phyloP scores from a whole-genome alignment of 129 eudicot genomes.

The Scalesia atractyloides region DNA sequence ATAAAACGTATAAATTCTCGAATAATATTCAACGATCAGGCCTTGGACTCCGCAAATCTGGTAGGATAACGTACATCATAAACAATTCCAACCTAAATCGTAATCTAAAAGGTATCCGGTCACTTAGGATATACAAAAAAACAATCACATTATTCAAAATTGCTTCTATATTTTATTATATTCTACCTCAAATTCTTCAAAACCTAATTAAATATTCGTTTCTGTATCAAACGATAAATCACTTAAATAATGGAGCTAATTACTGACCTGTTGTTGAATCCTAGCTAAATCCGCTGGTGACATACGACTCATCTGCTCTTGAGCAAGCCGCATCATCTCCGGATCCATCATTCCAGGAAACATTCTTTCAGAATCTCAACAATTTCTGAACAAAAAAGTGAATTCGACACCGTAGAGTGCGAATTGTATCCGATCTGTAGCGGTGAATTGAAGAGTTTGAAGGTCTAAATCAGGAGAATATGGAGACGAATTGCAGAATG shows the following conservation, averaged over 20 bases:
- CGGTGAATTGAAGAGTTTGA: background rate
- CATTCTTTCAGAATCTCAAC: conserved; percentile 38
- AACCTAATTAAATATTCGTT: conserved; percentile 13
- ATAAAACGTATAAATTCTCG: background rate
- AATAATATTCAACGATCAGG: conserved; percentile 8
- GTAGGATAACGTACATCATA: conserved; percentile 12
- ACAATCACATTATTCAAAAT: background rate
- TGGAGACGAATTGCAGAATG: conserved; percentile 5
- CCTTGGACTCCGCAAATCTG: conserved; percentile 14
- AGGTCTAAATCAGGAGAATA: background rate
- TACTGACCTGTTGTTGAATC: conserved; percentile 83
- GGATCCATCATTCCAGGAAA: conserved; percentile 97
- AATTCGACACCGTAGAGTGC: conserved; percentile 14
- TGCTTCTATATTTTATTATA: background rate
- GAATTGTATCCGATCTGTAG: conserved; percentile 6
- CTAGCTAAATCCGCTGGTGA: conserved; percentile 78
- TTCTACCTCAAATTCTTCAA: conserved; percentile 11
- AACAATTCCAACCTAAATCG: conserved; percentile 15
- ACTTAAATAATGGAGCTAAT: background rate
- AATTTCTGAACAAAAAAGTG: conserved; percentile 2
- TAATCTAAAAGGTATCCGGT: background rate
- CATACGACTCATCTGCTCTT: conserved; percentile 99
- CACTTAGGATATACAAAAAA: background rate
- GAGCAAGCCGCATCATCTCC: conserved; percentile 82
- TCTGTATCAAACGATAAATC: conserved; percentile 5